Evolutionary conservation across 805 yeast species (phyloP), one percentile per base, ranked within the genome.

Genomic region (Maudiozyma bulderi): DNA sequence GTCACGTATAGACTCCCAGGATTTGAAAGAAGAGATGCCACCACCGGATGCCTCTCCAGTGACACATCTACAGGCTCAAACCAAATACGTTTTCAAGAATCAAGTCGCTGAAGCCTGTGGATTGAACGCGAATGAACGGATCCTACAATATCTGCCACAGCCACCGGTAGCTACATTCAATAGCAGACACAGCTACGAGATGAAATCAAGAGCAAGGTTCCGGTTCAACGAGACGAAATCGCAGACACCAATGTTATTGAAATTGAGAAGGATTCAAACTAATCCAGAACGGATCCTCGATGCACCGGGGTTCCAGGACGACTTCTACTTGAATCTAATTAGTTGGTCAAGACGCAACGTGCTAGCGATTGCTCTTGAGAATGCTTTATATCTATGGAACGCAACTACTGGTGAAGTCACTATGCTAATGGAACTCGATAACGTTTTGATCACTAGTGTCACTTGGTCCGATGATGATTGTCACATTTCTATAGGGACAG

Each of bases 61-160:
- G 2, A 67, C 71, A 37, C 77, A 68, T 57, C 60, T 69, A 28
- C 68, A 65, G 50, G 75, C 73, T 1, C 76, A 67, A 52, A 70
- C 74, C 6, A 69, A 68, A 47, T 57, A 64, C 41, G 71, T 71
- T 6, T 87, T 86, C 60, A 84, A 84, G 63, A 79, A 80, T 57
- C 82, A 87, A 30, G 95, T 91, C 1, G 98, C 97, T 0, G 85
- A 85, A 61, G 98, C 97, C 0, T 91, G 97, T 65, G 98, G 99
- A 0, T 72, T 89, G 45, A 83, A 85, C 50, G 77, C 86, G 59
- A 84, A 87, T 52, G 84, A 86, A 53, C 73, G 96, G 54, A 86
- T 93, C 38, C 70, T 91, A 50, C 89, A 87, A 57, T 91, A 85
- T 66, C 84, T 86, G 64, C 95, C 93, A n/a, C 68, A 75, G 20